Conservation (phyloP, 2,329 filamentous ascomycete species). For the Salinomyces thailandicus region DNA sequence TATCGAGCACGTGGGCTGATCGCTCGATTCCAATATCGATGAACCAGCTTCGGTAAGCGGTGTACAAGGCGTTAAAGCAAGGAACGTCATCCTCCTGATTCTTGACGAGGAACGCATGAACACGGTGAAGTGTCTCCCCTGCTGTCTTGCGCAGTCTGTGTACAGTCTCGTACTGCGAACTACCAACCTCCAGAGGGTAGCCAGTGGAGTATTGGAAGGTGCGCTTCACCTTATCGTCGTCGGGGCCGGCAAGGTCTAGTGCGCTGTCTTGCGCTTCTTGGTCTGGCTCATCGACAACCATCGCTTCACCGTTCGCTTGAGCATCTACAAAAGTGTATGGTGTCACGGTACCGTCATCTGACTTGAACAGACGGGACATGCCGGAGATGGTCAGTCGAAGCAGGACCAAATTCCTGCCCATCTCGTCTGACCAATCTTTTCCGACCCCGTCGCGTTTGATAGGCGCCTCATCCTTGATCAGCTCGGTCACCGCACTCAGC, state of each 20-base stretch:
- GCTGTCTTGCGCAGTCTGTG: slow-evolving; percentile 72
- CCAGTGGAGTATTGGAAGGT: slow-evolving; percentile 84
- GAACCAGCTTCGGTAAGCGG: slow-evolving; percentile 90
- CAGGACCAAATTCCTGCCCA: slow-evolving; percentile 79
- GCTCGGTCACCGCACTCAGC: slow-evolving; percentile 59
- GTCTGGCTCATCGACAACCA: slow-evolving; percentile 29
- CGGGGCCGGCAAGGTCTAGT: slow-evolving; percentile 51
- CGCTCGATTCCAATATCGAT: slow-evolving; percentile 94
- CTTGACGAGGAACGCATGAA: slow-evolving; percentile 70
- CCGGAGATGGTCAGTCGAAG: slow-evolving; percentile 83
- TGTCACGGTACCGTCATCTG: slow-evolving; percentile 36
- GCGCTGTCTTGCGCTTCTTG: slow-evolving; percentile 40
- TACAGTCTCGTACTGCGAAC: slow-evolving; percentile 60
- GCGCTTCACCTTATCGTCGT: slow-evolving; percentile 73
- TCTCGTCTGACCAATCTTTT: slow-evolving; percentile 97
- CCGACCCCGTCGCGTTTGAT: slow-evolving; percentile 89
- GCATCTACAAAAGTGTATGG: slow-evolving; percentile 39
- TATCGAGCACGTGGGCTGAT: slow-evolving; percentile 84
- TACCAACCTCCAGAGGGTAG: slow-evolving; percentile 59
- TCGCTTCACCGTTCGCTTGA: slow-evolving; percentile 33
- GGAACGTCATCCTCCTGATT: slow-evolving; percentile 92
- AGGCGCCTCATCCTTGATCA: slow-evolving; percentile 72
- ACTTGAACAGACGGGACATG: slow-evolving; percentile 80
- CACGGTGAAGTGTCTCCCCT: slow-evolving; percentile 68
- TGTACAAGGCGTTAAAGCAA: slow-evolving; percentile 87